A percentile compares a stretch with the other conserved stretches of the same genome.
phyloP scores from a whole-genome alignment of 2,329 filamentous ascomycete genomes.

The Talaromyces sp. region DNA sequence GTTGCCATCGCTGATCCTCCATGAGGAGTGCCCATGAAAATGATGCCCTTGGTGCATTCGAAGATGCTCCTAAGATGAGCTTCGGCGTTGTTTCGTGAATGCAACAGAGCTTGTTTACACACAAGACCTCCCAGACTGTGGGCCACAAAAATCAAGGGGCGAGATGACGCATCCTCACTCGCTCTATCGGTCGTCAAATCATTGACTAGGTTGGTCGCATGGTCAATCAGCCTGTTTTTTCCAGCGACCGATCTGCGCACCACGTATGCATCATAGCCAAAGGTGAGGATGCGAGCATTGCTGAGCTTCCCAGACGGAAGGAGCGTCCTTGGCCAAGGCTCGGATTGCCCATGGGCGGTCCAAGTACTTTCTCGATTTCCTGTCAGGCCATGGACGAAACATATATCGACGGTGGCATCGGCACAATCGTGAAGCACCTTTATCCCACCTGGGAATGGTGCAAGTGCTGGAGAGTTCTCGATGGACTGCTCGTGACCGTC shows the following conservation, averaged over 20 bases:
- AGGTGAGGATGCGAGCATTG: constrained; percentile 15
- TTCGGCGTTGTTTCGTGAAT: constrained; percentile 29
- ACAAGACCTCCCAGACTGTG: constrained; percentile 29
- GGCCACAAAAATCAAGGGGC: constrained; percentile 25
- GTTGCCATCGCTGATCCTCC: constrained; percentile 29
- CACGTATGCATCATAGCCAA: constrained; percentile 19
- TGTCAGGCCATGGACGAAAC: constrained; percentile 21
- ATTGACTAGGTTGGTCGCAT: neutral
- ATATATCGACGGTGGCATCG: constrained; percentile 6
- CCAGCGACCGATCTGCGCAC: neutral
- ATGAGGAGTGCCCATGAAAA: constrained; percentile 38
- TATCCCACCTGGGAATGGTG: neutral
- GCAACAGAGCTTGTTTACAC: constrained; percentile 34
- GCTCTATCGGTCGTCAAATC: neutral
- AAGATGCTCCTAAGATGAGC: constrained; percentile 27
- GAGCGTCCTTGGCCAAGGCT: constrained; percentile 18
- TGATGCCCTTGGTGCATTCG: constrained; percentile 27
- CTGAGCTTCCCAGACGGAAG: constrained; percentile 12
- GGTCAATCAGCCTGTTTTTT: neutral
- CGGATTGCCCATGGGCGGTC: constrained; percentile 10
- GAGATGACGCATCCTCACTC: constrained; percentile 20
- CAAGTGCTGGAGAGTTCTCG: too few species aligned
- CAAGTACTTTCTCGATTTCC: constrained; percentile 20
- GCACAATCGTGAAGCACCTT: neutral
- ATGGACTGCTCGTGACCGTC: too few species aligned